Evolutionary conservation across 345 rosid genomes (phyloP), one percentile per base, ranked within the genome.

Genomic region (Geranium brycei): DNA sequence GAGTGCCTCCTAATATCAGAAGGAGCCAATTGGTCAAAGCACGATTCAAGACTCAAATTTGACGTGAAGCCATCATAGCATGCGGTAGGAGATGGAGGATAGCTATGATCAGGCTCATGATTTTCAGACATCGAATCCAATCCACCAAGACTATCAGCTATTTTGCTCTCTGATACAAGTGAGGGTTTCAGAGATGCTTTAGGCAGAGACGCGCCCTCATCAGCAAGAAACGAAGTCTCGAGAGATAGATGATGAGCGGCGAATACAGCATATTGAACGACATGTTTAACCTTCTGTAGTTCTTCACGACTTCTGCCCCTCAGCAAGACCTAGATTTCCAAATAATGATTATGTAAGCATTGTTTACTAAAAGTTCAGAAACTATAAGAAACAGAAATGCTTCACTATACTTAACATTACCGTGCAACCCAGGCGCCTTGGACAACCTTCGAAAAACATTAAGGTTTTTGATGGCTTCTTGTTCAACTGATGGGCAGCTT

Each of bases 371-470:
- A 4, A 47, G 13, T 6, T 8, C 14, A 47, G 3, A 11, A 47
- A 13, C 13, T 13, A 47, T 13, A 47, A 47, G 53, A 6, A 47
- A 47, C 14, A 23, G 28, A 23, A 23, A 23, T 23, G 28, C 14
- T 47, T 3, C 12, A 13, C 13, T 8, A 47, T 11, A 47, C 13
- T 47, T 5, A 47, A 47, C 53, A 71, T 31, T 85, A 93, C 99
- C 91, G 97, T 93, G 96, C 99, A 95, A 57, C 97, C 97, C 67
- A 88, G 75, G 23, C 99, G 97, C 79, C 95, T 78, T 5, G 99
- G 93, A 85, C 99, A 95, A 59, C 99, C 96, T 82, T 95, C 99
- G 80, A 95, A 95, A 70, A 75, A 95, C 99, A 95, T 95, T 71
- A 95, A 80, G 28, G 99, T 91, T 80, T 85, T 91, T 16, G 89